Percentiles rank a stretch among this genome's conserved stretches.
These are phyloP conservation scores for Pythium coloratum DNA, from an alignment of 352 stramenopile species.

Conservation along the genomic window DNA sequence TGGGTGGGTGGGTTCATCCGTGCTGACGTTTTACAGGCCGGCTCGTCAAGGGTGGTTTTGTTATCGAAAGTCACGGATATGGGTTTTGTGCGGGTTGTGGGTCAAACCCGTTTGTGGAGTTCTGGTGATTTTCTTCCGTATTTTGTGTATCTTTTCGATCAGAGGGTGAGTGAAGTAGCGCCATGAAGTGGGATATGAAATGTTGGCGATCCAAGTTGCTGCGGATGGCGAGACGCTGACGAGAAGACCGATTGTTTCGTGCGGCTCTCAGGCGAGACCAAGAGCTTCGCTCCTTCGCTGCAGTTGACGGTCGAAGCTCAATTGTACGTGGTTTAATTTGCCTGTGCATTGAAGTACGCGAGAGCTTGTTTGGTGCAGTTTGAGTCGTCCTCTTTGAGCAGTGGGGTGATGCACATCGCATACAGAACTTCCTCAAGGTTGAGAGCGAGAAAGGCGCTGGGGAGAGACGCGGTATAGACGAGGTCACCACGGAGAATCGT, in stretches of 20 bases:
- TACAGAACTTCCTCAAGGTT: too few species aligned
- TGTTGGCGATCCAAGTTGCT: neutral
- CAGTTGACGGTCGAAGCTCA: too few species aligned
- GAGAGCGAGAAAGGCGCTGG: too few species aligned
- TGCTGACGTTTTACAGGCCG: too few species aligned
- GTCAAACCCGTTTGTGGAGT: neutral
- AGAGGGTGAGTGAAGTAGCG: conserved; percentile 5
- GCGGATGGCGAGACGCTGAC: neutral
- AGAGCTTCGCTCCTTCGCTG: too few species aligned
- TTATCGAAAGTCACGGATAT: neutral
- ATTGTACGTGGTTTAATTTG: too few species aligned
- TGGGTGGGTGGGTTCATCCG: conserved; percentile 1
- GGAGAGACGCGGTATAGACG: too few species aligned
- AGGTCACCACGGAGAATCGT: neutral
- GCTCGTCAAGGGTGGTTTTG: neutral
- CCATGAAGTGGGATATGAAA: conserved; percentile 2
- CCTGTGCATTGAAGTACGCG: too few species aligned
- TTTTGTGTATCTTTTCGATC: conserved; percentile 15
- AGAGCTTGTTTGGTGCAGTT: too few species aligned
- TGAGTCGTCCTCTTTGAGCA: too few species aligned
- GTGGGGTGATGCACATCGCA: too few species aligned
- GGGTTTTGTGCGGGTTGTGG: neutral
- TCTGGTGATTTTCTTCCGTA: conserved; percentile 13
- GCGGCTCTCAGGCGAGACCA: too few species aligned
- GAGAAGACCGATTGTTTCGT: neutral